These are phyloP conservation scores for Neocucurbitaria cava DNA, from an alignment of 2,329 filamentous ascomycete species.

Conservation along the genomic window DNA sequence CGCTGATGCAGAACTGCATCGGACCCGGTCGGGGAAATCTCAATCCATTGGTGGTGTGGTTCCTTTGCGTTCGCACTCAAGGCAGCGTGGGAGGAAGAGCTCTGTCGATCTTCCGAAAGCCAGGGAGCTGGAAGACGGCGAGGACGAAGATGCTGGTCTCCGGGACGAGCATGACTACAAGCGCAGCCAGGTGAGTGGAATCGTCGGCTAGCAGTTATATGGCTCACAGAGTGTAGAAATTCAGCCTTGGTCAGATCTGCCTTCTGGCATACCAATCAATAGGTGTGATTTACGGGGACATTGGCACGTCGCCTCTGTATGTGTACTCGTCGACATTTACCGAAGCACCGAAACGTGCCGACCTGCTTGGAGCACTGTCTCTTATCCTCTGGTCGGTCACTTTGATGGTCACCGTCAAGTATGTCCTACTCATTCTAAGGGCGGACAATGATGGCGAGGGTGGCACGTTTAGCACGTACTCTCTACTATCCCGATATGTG, in stretches of 20 bases:
- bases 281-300: slow-evolving; percentile 74
- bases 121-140: slow-evolving; percentile 30
- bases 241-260: slow-evolving; percentile 35
- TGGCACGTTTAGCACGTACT: slow-evolving; percentile 73
- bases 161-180: slow-evolving; percentile 41
- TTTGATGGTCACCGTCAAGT: slow-evolving; percentile 74
- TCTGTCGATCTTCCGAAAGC: slow-evolving; percentile 73
- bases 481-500: slow-evolving; percentile 65
- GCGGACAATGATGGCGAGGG: slow-evolving; percentile 76
- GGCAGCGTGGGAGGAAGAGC: slow-evolving; percentile 20
- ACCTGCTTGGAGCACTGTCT: slow-evolving; percentile 70
- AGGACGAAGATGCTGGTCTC: slow-evolving; percentile 43
- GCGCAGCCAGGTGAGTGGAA: slow-evolving; percentile 31
- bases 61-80: slow-evolving; percentile 28
- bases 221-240: slow-evolving; percentile 30
- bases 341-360: slow-evolving; percentile 56
- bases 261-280: slow-evolving; percentile 65
- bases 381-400: slow-evolving; percentile 74
- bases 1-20: slow-evolving; percentile 13
- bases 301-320: slow-evolving; percentile 72
- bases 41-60: slow-evolving; percentile 32
- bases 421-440: slow-evolving; percentile 68
- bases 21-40: slow-evolving; percentile 6
- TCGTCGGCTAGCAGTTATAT: background rate
- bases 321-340: slow-evolving; percentile 74